Conservation (phyloP, 208 protist genomes). For the Perkinsela sp. region DNA sequence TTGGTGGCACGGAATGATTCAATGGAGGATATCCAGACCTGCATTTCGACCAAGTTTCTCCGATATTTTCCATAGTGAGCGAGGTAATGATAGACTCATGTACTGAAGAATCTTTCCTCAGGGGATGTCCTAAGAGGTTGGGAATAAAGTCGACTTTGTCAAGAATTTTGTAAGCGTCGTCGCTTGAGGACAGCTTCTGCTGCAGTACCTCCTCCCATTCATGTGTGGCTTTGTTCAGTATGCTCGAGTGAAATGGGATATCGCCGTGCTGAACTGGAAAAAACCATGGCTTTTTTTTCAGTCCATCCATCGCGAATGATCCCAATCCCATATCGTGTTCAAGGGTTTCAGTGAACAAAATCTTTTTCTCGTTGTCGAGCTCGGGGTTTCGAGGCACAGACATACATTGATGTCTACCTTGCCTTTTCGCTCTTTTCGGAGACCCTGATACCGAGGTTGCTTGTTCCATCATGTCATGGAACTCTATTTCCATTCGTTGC, state of each 20-base stretch:
- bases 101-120: background rate
- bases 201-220: background rate
- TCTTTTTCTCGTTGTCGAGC: background rate
- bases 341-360: background rate
- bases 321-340: background rate
- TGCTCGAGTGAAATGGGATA: background rate
- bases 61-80: background rate
- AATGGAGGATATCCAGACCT: background rate
- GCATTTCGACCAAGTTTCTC: background rate
- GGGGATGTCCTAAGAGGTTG: background rate
- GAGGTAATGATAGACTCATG: background rate
- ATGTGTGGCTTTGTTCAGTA: background rate
- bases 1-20: background rate
- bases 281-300: background rate
- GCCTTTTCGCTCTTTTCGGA: background rate
- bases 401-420: background rate
- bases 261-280: background rate
- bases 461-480: background rate
- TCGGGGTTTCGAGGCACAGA: background rate
- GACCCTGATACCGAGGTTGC: background rate
- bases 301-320: background rate
- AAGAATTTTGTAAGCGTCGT: background rate
- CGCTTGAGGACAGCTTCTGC: background rate
- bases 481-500: background rate
- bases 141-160: background rate